phyloP scores from a whole-genome alignment of 805 yeast species.

The Candida corydali region DNA sequence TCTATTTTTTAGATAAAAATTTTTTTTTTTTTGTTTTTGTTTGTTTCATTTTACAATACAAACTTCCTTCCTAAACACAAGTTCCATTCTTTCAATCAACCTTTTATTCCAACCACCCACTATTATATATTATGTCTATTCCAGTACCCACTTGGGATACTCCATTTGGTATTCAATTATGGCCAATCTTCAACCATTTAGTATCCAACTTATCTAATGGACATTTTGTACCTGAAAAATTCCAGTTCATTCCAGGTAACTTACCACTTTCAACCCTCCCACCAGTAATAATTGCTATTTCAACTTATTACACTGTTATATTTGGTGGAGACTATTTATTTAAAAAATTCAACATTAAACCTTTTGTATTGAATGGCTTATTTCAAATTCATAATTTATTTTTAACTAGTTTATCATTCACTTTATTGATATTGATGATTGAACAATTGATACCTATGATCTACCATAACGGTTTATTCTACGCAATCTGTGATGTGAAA shows the following conservation, averaged over 20 bases:
- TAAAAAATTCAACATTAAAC: slow-evolving; percentile 46
- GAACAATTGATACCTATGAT: slow-evolving; percentile 87
- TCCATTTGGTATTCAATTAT: slow-evolving; percentile 58
- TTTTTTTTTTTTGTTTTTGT: background rate
- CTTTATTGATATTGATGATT: slow-evolving; percentile 61
- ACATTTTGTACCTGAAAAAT: slow-evolving; percentile 39
- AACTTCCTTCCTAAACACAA: too few relatives aligned
- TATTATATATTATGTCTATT: background rate
- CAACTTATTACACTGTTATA: slow-evolving; percentile 36
- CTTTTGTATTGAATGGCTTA: slow-evolving; percentile 70
- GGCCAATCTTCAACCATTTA: slow-evolving; percentile 56
- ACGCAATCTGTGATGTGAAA: slow-evolving; percentile 70
- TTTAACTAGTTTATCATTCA: slow-evolving; percentile 65
- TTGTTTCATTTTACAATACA: too few relatives aligned
- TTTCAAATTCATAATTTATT: slow-evolving; percentile 84
- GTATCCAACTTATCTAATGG: slow-evolving; percentile 1
- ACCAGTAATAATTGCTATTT: slow-evolving; percentile 45
- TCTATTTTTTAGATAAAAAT: too few relatives aligned
- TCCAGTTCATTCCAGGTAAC: slow-evolving; percentile 60
- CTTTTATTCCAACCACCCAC: background rate
- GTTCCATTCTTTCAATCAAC: background rate
- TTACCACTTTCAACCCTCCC: slow-evolving; percentile 65
- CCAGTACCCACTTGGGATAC: slow-evolving; percentile 32
- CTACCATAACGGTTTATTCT: slow-evolving; percentile 69
- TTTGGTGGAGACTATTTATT: slow-evolving; percentile 73